A percentile compares a stretch with the other conserved stretches of the same genome.
These are phyloP conservation scores for Candida ulmi DNA, from an alignment of 805 yeast species.

Conservation along the genomic window DNA sequence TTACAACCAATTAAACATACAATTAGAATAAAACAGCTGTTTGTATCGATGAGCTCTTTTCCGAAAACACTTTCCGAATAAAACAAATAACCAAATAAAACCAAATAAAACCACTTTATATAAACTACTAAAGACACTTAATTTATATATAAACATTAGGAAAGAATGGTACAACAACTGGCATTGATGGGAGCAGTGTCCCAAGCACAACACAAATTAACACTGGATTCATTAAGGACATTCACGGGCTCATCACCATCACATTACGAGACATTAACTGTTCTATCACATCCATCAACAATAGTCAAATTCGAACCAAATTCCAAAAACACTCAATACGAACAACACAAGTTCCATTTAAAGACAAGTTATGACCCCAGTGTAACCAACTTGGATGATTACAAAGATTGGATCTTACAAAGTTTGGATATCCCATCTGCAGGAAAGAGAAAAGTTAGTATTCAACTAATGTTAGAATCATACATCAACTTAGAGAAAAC, in stretches of 20 bases:
- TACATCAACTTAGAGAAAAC: conserved; percentile 26
- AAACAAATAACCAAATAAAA: no score
- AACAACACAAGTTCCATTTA: conserved; percentile 19
- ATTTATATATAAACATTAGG: not conserved
- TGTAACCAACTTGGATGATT: conserved; percentile 1
- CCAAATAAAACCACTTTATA: no score
- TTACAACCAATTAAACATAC: no score
- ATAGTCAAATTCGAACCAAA: conserved; percentile 24
- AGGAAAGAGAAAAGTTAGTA: conserved; percentile 56
- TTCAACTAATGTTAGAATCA: conserved; percentile 63
- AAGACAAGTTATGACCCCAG: conserved; percentile 10
- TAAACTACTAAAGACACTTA: no score
- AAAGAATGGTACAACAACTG: conserved; percentile 23
- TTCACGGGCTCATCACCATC: conserved; percentile 16
- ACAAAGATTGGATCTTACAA: conserved; percentile 53
- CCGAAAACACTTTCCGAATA: no score
- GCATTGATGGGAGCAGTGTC: conserved; percentile 16
- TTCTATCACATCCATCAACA: conserved; percentile 18
- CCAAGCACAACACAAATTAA: conserved; percentile 12
- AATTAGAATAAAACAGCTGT: no score
- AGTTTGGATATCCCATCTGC: conserved; percentile 73
- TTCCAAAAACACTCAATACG: conserved; percentile 21
- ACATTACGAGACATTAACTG: conserved; percentile 8
- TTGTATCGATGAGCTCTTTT: no score
- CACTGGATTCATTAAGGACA: conserved; percentile 16